A percentile compares a stretch with the other conserved stretches of the same genome.
These are phyloP conservation scores for Ceratonia siliqua DNA, from an alignment of 306 rosid genomes.

Conservation along the genomic window DNA sequence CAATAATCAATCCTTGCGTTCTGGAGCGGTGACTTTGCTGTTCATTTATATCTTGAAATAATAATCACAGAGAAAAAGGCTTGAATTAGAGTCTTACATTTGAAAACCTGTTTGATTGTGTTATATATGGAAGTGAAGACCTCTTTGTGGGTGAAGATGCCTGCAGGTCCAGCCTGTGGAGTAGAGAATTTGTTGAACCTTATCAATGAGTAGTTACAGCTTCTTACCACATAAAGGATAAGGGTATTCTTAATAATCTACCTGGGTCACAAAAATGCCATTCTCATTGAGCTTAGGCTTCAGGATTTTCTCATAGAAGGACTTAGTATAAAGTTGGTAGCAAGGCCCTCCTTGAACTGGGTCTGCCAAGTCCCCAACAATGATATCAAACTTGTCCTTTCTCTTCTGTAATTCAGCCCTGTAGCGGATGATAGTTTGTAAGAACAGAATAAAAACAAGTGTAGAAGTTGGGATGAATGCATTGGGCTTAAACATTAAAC, in stretches of 20 bases:
- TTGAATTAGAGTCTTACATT: slow-evolving; percentile 52
- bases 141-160: slow-evolving; percentile 93
- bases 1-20: background rate
- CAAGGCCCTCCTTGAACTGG: slow-evolving; percentile 99
- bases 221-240: background rate
- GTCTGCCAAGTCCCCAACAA: slow-evolving; percentile 95
- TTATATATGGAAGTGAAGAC: slow-evolving; percentile 92
- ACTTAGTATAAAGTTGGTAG: slow-evolving; percentile 91
- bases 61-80: background rate
- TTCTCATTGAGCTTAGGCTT: slow-evolving; percentile 80
- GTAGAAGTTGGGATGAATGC: too few species aligned
- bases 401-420: slow-evolving; percentile 82
- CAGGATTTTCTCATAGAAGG: slow-evolving; percentile 68
- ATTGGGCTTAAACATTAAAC: too few species aligned
- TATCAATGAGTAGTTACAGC: background rate
- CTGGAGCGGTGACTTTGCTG: background rate
- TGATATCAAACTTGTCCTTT: slow-evolving; percentile 67
- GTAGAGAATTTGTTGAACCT: background rate
- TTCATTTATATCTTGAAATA: background rate
- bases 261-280: slow-evolving; percentile 98
- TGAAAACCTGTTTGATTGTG: slow-evolving; percentile 90
- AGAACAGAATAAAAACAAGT: too few species aligned
- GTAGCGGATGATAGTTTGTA: too few species aligned
- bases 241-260: background rate
- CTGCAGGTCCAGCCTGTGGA: slow-evolving; percentile 98